phyloP scores from a whole-genome alignment of 2,329 filamentous ascomycete species.

The Phialophora verrucosa region DNA sequence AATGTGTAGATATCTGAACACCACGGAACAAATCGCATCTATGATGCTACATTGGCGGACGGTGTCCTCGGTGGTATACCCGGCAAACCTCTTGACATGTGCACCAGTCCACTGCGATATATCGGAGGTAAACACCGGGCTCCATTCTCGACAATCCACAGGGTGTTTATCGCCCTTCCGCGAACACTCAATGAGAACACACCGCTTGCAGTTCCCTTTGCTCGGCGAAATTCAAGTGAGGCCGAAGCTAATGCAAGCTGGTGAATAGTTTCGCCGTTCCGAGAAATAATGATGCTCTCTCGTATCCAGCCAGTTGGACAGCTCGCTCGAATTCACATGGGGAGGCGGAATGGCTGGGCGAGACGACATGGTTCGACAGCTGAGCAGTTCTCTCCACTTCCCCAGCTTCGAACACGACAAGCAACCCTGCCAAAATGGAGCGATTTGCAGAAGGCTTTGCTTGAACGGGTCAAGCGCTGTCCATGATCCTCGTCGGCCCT shows the following conservation, averaged over 20 bases:
- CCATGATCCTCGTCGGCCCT: constrained; percentile 21
- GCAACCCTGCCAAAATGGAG: background rate
- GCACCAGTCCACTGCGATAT: background rate
- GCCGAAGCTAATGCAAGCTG: constrained; percentile 19
- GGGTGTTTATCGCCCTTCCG: background rate
- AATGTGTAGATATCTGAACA: background rate
- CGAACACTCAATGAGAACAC: background rate
- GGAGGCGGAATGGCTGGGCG: constrained; percentile 2
- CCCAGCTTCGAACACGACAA: constrained; percentile 5
- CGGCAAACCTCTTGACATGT: background rate
- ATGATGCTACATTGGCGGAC: background rate
- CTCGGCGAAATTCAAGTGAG: constrained; percentile 20
- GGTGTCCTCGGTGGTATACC: background rate
- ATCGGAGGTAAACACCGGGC: background rate
- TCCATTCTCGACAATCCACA: background rate
- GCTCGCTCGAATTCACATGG: constrained; percentile 31
- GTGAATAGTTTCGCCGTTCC: constrained; percentile 33
- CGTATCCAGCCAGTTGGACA: constrained; percentile 19
- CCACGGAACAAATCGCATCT: background rate
- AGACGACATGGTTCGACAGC: background rate
- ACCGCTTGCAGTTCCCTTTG: background rate
- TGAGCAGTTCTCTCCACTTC: constrained; percentile 11
- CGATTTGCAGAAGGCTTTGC: constrained; percentile 1
- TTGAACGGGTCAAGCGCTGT: constrained; percentile 13
- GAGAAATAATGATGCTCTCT: background rate